Conservation (phyloP, 2,329 filamentous ascomycete species). For the Beauveria caledonica region DNA sequence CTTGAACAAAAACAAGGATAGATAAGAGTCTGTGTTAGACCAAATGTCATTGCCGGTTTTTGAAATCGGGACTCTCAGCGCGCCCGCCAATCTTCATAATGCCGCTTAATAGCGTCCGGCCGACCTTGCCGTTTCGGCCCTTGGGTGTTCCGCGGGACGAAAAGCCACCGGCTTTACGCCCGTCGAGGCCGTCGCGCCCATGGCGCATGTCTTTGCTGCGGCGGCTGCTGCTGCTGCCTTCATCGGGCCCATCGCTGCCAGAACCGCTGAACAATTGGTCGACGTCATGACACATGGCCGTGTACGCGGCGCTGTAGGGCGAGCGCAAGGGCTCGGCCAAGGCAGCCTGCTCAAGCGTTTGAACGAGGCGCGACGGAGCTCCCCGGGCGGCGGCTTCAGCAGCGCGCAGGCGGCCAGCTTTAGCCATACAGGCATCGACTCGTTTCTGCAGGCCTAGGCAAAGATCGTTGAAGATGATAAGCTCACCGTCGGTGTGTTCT, state of each 20-base stretch:
- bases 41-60: constrained; percentile 11
- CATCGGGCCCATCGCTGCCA: constrained; percentile 36
- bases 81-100: constrained; percentile 36
- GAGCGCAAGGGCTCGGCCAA: constrained; percentile 21
- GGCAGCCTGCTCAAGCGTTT: constrained; percentile 38
- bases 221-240: constrained; percentile 16
- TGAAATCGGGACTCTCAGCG: constrained; percentile 33
- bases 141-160: constrained; percentile 23
- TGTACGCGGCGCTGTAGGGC: constrained; percentile 5
- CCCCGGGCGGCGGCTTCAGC: constrained; percentile 25
- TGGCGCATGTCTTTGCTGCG: constrained; percentile 26
- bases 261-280: constrained; percentile 40
- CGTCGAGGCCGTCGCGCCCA: constrained; percentile 21
- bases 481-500: constrained; percentile 36
- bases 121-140: constrained; percentile 31
- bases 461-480: constrained; percentile 44
- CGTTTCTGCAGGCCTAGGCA: constrained; percentile 43
- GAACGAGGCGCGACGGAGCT: constrained; percentile 31
- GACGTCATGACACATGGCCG: constrained; percentile 21
- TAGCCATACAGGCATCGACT: constrained; percentile 42
- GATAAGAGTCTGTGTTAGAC: neutral
- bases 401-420: constrained; percentile 37
- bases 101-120: constrained; percentile 34
- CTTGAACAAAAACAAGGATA: neutral
- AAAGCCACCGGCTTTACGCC: constrained; percentile 20